Evolutionary conservation across 73 alveolate species (phyloP).

Genomic region (Paramecium caudatum): DNA sequence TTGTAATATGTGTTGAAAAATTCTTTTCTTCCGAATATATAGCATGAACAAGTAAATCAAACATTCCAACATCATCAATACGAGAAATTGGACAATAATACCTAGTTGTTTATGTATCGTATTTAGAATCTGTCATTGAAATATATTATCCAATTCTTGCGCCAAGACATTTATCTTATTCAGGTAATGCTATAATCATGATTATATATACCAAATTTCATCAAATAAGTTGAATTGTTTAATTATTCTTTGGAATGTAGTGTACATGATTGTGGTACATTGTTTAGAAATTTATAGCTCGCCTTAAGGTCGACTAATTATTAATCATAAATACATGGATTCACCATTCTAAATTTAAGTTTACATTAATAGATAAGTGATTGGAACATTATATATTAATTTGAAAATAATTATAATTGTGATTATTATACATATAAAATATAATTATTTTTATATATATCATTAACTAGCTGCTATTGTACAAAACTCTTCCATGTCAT

Average conservation of each 20-base stretch:
- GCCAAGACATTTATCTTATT: constrained; percentile 63
- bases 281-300: not conserved
- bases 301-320: constrained; percentile 10
- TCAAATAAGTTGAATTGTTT: constrained; percentile 28
- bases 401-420: no score
- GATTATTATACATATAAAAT: no score
- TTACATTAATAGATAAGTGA: constrained; percentile 29
- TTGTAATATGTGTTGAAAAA: constrained; percentile 14
- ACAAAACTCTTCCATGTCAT: constrained; percentile 63
- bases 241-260: constrained; percentile 41
- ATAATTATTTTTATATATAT: no score
- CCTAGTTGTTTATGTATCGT: not conserved
- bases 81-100: constrained; percentile 62
- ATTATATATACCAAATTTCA: constrained; percentile 43
- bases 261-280: not conserved
- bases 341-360: not conserved
- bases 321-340: constrained; percentile 11
- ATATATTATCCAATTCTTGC: constrained; percentile 50
- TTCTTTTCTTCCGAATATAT: constrained; percentile 18
- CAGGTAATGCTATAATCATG: not conserved
- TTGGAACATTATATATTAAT: constrained; percentile 30
- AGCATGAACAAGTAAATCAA: constrained; percentile 42
- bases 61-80: constrained; percentile 67
- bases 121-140: constrained; percentile 23
- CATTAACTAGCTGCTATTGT: no score